Evolutionary conservation across 2,329 filamentous ascomycete species (phyloP).

Genomic region (Botrytis porri): DNA sequence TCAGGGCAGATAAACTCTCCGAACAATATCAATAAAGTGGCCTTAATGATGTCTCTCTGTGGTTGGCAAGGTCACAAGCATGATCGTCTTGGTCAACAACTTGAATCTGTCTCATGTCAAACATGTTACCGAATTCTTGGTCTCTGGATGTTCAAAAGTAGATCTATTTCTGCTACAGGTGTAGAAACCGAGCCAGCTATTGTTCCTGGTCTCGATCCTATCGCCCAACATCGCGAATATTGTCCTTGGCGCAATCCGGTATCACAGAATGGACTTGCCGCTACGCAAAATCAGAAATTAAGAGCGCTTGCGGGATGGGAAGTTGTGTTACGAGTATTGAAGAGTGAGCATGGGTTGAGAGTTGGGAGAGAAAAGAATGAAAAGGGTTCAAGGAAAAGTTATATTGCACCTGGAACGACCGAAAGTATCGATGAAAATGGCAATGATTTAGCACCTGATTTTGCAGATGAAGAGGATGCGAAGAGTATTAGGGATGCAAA

Average conservation of each 20-base stretch:
- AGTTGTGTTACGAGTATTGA: slow-evolving; percentile 51
- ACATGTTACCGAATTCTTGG: slow-evolving; percentile 87
- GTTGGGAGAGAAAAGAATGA: slow-evolving; percentile 25
- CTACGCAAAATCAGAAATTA: slow-evolving; percentile 36
- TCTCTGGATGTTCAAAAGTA: slow-evolving; percentile 89
- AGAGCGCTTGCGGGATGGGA: slow-evolving; percentile 51
- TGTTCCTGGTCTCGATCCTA: slow-evolving; percentile 65
- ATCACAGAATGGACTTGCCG: slow-evolving; percentile 52
- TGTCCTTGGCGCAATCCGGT: slow-evolving; percentile 73
- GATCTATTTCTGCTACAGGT: slow-evolving; percentile 56
- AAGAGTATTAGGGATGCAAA: slow-evolving; percentile 52
- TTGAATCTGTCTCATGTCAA: slow-evolving; percentile 59
- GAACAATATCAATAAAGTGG: slow-evolving; percentile 53
- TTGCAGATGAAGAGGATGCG: slow-evolving; percentile 39
- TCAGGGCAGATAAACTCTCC: neutral
- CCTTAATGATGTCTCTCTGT: slow-evolving; percentile 66
- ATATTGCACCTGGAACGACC: neutral
- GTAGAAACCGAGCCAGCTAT: slow-evolving; percentile 53
- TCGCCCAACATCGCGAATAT: slow-evolving; percentile 75
- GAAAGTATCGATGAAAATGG: slow-evolving; percentile 17
- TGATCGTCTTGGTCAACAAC: slow-evolving; percentile 33
- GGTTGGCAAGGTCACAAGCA: slow-evolving; percentile 64
- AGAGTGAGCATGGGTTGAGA: slow-evolving; percentile 50
- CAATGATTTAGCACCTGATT: slow-evolving; percentile 18
- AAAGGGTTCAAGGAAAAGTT: slow-evolving; percentile 18